Conservation (phyloP, 225 moss, liverwort and hornwort species). For the Pseudoscleropodium purum region DNA sequence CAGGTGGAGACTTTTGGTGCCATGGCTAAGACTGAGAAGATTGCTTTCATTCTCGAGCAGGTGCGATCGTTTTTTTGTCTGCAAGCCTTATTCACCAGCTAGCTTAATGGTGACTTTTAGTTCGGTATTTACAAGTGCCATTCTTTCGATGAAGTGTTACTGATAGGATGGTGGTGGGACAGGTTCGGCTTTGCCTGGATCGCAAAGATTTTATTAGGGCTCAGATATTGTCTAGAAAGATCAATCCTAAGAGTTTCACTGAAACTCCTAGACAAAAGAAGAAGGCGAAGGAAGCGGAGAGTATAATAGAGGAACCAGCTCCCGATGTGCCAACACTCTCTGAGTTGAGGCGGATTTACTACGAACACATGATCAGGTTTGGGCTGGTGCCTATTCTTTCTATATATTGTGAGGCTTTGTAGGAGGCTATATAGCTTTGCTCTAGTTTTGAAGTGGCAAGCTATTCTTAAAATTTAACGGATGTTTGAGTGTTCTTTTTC, state of each 20-base stretch:
- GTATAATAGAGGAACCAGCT: conserved; percentile 81
- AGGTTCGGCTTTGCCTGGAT: conserved; percentile 98
- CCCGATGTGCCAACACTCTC: conserved; percentile 79
- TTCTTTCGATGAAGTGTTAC: background rate
- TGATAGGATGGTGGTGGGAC: conserved; percentile 7
- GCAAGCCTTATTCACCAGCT: background rate
- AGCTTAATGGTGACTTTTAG: background rate
- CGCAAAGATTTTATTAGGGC: conserved; percentile 98
- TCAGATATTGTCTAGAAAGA: conserved; percentile 95
- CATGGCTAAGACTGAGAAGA: conserved; percentile 99
- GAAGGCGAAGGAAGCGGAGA: conserved; percentile 93
- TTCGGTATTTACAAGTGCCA: background rate
- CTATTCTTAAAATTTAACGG: background rate
- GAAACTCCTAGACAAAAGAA: conserved; percentile 76
- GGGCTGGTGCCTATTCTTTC: background rate
- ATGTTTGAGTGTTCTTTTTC: background rate
- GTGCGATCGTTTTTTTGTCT: conserved; percentile 2
- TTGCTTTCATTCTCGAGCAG: conserved; percentile 98
- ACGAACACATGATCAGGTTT: conserved; percentile 93
- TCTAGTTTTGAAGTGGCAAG: background rate
- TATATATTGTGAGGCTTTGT: background rate
- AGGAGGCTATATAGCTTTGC: background rate
- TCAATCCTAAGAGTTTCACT: conserved; percentile 77
- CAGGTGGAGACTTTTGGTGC: conserved; percentile 99
- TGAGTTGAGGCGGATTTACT: conserved; percentile 91